Conservation (phyloP, 805 yeast genomes). For the Hyphopichia homilentoma region DNA sequence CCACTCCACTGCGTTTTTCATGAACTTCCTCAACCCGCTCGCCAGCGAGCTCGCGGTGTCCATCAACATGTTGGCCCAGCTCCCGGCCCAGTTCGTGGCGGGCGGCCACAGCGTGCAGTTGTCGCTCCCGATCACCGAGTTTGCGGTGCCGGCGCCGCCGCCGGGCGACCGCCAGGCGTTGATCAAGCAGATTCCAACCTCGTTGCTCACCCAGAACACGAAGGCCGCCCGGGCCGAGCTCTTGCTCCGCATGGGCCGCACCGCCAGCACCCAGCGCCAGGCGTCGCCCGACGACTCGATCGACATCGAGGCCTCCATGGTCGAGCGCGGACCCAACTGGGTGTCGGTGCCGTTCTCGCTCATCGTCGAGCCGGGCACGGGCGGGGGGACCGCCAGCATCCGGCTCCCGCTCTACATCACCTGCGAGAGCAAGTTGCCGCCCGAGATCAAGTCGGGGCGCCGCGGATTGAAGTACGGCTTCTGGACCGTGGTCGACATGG, state of each 20-base stretch:
- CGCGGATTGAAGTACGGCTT: slow-evolving; percentile 20
- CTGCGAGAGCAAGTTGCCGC: slow-evolving; percentile 22
- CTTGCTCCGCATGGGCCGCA: slow-evolving; percentile 18
- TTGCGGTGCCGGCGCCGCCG: slow-evolving; percentile 15
- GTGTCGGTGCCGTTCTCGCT: slow-evolving; percentile 27
- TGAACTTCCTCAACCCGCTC: slow-evolving; percentile 32
- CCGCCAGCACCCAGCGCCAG: slow-evolving; percentile 1
- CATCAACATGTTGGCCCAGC: slow-evolving; percentile 19
- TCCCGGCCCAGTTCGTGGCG: slow-evolving; percentile 12
- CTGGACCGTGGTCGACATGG: slow-evolving; percentile 18
- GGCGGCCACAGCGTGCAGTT: slow-evolving; percentile 6
- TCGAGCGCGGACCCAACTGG: slow-evolving; percentile 31
- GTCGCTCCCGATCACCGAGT: slow-evolving; percentile 23
- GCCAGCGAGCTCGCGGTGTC: slow-evolving; percentile 15
- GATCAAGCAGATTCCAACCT: slow-evolving; percentile 33
- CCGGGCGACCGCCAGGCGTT: slow-evolving; percentile 14
- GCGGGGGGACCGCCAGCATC: slow-evolving; percentile 4
- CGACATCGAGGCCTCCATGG: slow-evolving; percentile 14
- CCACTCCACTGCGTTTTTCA: slow-evolving; percentile 14
- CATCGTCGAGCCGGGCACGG: slow-evolving; percentile 2
- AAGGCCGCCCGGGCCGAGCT: slow-evolving; percentile 28
- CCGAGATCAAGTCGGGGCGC: slow-evolving; percentile 12
- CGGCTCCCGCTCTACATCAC: slow-evolving; percentile 29
- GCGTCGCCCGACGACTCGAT: slow-evolving; percentile 7
- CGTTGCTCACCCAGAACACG: slow-evolving; percentile 25